Evolutionary conservation across 352 stramenopile species (phyloP), one percentile per base, ranked within the genome.

Genomic region (Peronospora belbahrii): DNA sequence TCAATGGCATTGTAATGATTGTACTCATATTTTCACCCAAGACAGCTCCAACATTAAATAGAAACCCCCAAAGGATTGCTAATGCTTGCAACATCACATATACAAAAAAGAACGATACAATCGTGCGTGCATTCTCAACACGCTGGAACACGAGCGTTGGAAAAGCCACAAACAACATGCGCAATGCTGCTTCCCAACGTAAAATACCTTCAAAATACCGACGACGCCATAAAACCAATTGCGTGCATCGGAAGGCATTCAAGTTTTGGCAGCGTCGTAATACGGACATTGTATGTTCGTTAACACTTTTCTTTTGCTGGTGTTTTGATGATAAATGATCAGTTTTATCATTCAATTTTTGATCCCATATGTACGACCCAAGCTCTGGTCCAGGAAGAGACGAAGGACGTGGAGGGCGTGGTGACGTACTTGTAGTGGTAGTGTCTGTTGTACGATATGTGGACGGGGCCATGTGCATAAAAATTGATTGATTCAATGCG

Each of bases 31-130:
- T 90, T 59, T 89, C 79, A 17, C 79, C 79, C 32, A 94, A 38
- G n/a, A 94, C 83, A 11, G 79, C 79, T 14, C 77, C 77, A 23
- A 94, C 66, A 38, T 82, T 89, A 59, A 90, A 90, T 6, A 94
- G 57, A 24, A 91, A 94, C 2, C 73, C 77, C 82, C 82, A 94
- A 15, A 94, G 70, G 42, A 94, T 91, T 6, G 79, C 82, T 22
- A 94, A 54, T 33, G 79, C 77, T 65, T 88, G 76, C 17, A 89
- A 53, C 77, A 89, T 89, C 32, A 89, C 77, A 56, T 89, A 89
- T 18, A 85, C 73, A 35, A 89, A 86, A 59, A 89, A 89, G 61
- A 89, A 87, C 22, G 72, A 74, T 18, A 89, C 60, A 35, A 83
- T 58, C 9, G 74, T 83, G 37, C 76, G 66, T 10, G 69, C 32